A percentile compares a stretch with the other conserved stretches of the same genome.
phyloP scores from a whole-genome alignment of 1,139 yeast species.

The Pichia cactophila region DNA sequence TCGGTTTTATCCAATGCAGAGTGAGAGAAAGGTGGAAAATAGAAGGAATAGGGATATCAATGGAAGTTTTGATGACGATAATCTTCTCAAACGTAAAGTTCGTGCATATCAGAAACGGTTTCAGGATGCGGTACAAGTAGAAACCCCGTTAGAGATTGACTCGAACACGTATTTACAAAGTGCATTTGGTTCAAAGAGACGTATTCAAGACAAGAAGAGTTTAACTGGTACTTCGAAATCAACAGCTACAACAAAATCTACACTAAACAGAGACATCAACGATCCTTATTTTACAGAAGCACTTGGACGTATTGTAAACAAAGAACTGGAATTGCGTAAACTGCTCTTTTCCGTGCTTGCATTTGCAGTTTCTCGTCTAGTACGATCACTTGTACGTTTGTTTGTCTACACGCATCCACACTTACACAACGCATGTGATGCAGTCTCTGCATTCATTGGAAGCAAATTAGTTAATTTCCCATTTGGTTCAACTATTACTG shows the following conservation, averaged over 20 bases:
- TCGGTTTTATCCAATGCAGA: background rate
- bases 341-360: slow-evolving; percentile 18
- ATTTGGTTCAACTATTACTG: background rate
- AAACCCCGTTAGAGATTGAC: slow-evolving; percentile 1
- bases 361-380: slow-evolving; percentile 19
- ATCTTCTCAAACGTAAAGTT: slow-evolving; percentile 16
- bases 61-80: slow-evolving; percentile 1
- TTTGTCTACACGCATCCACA: slow-evolving; percentile 10
- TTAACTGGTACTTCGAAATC: background rate
- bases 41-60: no score
- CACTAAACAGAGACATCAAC: slow-evolving; percentile 14
- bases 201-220: background rate
- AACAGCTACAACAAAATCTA: background rate
- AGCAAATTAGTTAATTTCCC: background rate
- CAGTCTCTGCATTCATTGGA: slow-evolving; percentile 1
- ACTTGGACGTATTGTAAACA: slow-evolving; percentile 23
- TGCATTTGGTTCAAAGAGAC: slow-evolving; percentile 17
- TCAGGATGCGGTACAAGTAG: slow-evolving; percentile 1
- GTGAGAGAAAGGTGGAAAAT: background rate
- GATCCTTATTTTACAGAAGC: slow-evolving; percentile 26
- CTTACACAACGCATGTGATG: background rate
- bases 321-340: slow-evolving; percentile 23
- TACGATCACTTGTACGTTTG: slow-evolving; percentile 19
- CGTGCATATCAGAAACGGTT: slow-evolving; percentile 14
- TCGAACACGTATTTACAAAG: slow-evolving; percentile 18